A percentile compares a stretch with the other conserved stretches of the same genome.
These are phyloP conservation scores for Thraustochytrium sp. DNA, from an alignment of 352 stramenopile species.

Conservation along the genomic window DNA sequence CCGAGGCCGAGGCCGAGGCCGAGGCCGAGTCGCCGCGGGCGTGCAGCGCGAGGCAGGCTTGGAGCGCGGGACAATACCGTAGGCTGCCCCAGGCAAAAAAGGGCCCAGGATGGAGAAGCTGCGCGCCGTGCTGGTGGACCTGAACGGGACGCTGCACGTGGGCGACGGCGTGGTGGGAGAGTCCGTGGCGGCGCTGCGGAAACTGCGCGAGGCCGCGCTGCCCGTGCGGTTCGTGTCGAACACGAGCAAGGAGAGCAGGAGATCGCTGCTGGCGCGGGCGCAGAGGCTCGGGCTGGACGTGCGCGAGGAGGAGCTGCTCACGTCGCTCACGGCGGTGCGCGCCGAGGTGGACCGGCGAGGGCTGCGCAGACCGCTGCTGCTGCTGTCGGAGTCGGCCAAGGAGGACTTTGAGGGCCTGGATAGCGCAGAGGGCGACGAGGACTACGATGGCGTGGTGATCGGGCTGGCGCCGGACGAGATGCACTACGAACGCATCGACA, in stretches of 20 bases:
- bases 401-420: background rate
- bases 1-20: too few species aligned
- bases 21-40: too few species aligned
- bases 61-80: too few species aligned
- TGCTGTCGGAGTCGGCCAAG: background rate
- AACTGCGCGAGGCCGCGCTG: background rate
- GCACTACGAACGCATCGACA: background rate
- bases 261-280: background rate
- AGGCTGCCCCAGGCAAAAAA: background rate
- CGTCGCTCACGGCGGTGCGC: background rate
- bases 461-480: slow-evolving; percentile 11
- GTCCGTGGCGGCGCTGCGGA: background rate
- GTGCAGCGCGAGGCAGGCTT: too few species aligned
- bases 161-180: background rate
- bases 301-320: background rate
- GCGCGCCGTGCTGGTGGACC: slow-evolving; percentile 20
- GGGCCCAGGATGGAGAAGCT: background rate
- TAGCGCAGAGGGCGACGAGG: background rate
- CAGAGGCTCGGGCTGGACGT: slow-evolving; percentile 17
- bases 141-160: slow-evolving; percentile 40
- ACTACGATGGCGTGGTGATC: slow-evolving; percentile 20
- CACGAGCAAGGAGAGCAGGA: slow-evolving; percentile 14
- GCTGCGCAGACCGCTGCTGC: background rate
- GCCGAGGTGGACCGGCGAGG: background rate
- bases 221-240: slow-evolving; percentile 25